A percentile compares a stretch with the other conserved stretches of the same genome.
Evolutionary conservation across 768 basidiomycete genomes (phyloP).

Genomic region (Lanmaoa pseudosensibilis): DNA sequence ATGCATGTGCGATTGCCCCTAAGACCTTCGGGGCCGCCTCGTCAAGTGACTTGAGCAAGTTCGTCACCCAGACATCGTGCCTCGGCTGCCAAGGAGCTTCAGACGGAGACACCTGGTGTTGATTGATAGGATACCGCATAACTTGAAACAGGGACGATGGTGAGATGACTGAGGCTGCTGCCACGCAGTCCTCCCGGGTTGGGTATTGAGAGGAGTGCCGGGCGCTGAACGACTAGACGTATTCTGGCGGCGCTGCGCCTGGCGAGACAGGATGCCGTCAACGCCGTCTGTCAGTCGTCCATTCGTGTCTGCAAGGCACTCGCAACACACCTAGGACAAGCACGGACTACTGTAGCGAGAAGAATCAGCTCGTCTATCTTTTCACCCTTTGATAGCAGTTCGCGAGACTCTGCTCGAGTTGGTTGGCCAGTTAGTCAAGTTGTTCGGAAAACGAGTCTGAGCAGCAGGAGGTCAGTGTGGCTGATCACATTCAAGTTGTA

Average conservation of each 20-base stretch:
- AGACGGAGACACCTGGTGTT: too few relatives aligned
- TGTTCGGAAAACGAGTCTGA: slow-evolving; percentile 74
- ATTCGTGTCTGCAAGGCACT: slow-evolving; percentile 80
- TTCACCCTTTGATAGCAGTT: slow-evolving; percentile 40
- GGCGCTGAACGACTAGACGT: slow-evolving; percentile 85
- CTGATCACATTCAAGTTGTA: too few relatives aligned
- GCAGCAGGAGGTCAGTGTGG: slow-evolving; percentile 78
- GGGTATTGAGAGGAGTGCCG: too few relatives aligned
- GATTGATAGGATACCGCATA: too few relatives aligned
- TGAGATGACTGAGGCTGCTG: too few relatives aligned
- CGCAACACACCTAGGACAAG: slow-evolving; percentile 82
- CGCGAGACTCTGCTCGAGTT: slow-evolving; percentile 89
- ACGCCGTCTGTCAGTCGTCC: slow-evolving; percentile 81
- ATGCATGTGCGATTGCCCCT: too few relatives aligned
- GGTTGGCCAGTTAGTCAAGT: slow-evolving; percentile 70
- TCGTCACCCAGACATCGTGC: too few relatives aligned
- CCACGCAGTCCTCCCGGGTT: too few relatives aligned
- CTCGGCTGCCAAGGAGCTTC: too few relatives aligned
- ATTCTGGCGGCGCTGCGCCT: slow-evolving; percentile 90
- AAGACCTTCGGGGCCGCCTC: too few relatives aligned
- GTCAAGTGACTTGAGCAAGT: too few relatives aligned
- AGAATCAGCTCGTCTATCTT: slow-evolving; percentile 2
- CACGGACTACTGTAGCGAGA: slow-evolving; percentile 28
- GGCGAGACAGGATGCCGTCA: slow-evolving; percentile 90
- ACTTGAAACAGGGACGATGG: too few relatives aligned